Evolutionary conservation across 1,284 basidiomycete species (phyloP).

Genomic region (Sporisorium sorghi): DNA sequence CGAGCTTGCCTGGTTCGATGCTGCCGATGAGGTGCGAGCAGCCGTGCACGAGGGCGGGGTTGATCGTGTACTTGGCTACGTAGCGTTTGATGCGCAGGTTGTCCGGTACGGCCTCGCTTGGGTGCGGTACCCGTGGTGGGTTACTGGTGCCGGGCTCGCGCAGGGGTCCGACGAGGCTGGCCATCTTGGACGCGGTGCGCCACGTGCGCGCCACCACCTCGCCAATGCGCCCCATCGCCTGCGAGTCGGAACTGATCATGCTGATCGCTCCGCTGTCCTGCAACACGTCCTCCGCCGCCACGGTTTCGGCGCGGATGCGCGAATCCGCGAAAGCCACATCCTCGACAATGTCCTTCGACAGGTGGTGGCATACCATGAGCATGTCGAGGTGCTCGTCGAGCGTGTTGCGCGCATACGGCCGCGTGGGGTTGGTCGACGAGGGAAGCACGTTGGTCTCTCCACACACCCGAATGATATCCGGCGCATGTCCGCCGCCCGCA

Average conservation of each 20-base stretch:
- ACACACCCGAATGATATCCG: constrained; percentile 96
- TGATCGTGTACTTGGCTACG: constrained; percentile 95
- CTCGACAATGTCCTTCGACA: constrained; percentile 75
- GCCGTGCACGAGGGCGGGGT: constrained; percentile 95
- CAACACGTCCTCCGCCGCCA: constrained; percentile 96
- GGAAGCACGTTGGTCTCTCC: constrained; percentile 92
- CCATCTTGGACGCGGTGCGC: constrained; percentile 97
- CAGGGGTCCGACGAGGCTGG: constrained; percentile 80
- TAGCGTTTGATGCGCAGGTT: constrained; percentile 98
- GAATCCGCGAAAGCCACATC: constrained; percentile 97
- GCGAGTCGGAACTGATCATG: constrained; percentile 94
- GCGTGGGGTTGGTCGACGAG: constrained; percentile 95
- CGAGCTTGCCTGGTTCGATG: constrained; percentile 83
- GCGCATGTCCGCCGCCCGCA: constrained; percentile 85
- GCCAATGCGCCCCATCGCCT: constrained; percentile 94
- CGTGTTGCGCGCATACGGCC: constrained; percentile 91
- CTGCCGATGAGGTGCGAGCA: constrained; percentile 89
- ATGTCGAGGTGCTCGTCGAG: constrained; percentile 98
- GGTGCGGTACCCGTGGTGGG: constrained; percentile 7
- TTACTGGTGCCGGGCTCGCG: neutral
- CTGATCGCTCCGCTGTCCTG: constrained; percentile 93
- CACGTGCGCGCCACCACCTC: constrained; percentile 94
- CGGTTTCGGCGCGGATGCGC: constrained; percentile 93
- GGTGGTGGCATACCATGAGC: constrained; percentile 81
- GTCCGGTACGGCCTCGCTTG: constrained; percentile 77